Percentiles rank a stretch among this genome's conserved stretches.
Evolutionary conservation across 345 rosid genomes (phyloP).

Genomic region (Sonneratia caseolaris): DNA sequence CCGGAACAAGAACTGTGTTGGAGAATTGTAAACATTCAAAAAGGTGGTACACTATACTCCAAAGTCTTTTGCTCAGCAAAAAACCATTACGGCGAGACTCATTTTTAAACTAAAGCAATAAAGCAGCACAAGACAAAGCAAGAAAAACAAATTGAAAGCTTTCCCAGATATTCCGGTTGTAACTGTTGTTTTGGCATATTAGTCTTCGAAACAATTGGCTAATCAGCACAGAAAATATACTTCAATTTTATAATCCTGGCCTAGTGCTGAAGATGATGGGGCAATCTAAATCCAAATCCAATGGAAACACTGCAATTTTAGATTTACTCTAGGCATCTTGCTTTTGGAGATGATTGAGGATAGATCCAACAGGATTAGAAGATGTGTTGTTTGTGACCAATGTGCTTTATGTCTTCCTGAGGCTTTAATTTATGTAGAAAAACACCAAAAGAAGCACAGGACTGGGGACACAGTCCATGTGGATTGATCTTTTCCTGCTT

Average conservation of each 20-base stretch:
- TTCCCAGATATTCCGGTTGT: background rate
- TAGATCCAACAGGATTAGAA: background rate
- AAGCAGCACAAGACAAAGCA: background rate
- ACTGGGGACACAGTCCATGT: background rate
- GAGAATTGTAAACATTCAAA: background rate
- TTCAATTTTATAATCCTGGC: background rate
- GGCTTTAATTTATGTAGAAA: constrained; percentile 1
- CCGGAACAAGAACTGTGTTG: background rate
- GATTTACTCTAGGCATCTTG: background rate
- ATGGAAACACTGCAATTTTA: background rate
- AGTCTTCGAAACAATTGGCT: background rate
- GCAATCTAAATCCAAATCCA: background rate
- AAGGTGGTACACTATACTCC: background rate
- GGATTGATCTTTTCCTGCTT: background rate
- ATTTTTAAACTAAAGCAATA: background rate
- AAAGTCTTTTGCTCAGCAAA: background rate
- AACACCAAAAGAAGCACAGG: background rate
- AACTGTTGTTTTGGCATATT: background rate
- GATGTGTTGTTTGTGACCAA: background rate
- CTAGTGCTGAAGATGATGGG: background rate
- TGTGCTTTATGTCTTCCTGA: background rate
- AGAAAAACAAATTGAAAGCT: background rate
- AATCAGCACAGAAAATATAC: background rate
- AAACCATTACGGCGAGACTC: background rate
- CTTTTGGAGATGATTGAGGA: background rate